These are phyloP conservation scores for Cutaneotrichosporon sp. DNA, from an alignment of 1,284 basidiomycete genomes.

Conservation along the genomic window DNA sequence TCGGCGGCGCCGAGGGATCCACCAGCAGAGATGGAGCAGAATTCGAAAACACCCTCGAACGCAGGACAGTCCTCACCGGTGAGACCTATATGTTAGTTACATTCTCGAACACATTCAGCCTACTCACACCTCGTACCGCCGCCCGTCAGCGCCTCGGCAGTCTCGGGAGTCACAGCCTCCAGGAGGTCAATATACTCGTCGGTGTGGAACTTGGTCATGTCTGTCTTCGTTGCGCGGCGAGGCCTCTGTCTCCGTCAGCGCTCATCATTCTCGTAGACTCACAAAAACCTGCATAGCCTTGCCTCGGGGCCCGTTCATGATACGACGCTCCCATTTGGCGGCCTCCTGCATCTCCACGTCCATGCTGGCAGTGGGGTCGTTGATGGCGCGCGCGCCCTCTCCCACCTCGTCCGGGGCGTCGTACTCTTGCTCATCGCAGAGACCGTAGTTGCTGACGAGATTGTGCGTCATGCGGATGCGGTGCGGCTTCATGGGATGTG, in stretches of 20 bases:
- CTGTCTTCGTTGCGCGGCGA: conserved; percentile 72
- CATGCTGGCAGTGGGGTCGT: conserved; percentile 28
- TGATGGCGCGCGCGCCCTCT: conserved; percentile 35
- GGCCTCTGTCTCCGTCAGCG: conserved; percentile 61
- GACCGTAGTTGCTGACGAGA: conserved; percentile 82
- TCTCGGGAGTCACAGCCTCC: conserved; percentile 82
- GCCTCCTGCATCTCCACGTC: conserved; percentile 29
- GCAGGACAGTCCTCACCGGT: conserved; percentile 94
- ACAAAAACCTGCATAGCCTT: conserved; percentile 83
- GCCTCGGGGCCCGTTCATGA: conserved; percentile 38
- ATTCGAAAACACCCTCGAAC: conserved; percentile 95
- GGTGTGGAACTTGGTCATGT: conserved; percentile 92
- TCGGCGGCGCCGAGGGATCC: conserved; percentile 86
- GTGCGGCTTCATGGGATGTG: conserved; percentile 94
- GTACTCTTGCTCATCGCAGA: conserved; percentile 54
- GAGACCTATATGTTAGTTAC: conserved; percentile 60
- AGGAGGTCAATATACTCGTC: conserved; percentile 97
- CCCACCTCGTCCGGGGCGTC: conserved; percentile 31
- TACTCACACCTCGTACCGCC: conserved; percentile 76
- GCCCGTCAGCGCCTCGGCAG: conserved; percentile 75
- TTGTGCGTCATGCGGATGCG: conserved; percentile 91
- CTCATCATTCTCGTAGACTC: conserved; percentile 42
- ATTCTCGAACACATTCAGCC: neutral
- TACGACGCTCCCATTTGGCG: conserved; percentile 34
- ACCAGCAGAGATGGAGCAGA: conserved; percentile 93